Base-by-base conservation (phyloP, 257 asterid genomes). In the Pogostemon cablin region DNA sequence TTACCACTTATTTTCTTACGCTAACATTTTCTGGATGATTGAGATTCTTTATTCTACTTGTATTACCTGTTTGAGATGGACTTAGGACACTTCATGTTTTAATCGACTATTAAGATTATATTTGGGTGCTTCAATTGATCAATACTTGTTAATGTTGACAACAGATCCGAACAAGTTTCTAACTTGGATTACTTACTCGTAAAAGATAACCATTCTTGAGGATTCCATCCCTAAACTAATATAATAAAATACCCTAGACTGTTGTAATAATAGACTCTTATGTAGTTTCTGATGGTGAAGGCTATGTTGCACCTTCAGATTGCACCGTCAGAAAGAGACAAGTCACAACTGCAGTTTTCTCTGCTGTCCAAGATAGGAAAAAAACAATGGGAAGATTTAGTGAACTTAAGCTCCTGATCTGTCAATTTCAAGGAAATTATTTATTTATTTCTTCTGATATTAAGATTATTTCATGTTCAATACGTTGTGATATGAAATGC, bases 401-500 rank as follows among this genome's bases (percentile, higher is more conserved):
- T 60, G 49, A 15, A 46, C 54, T 75, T 50, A 52, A 55, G 68
- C 56, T 40, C 32, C 66, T 39, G 40, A 40, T 38, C 44, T 69
- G 12, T 68, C 65, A 20, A 62, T n/a, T n/a, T 58, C 65, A 58
- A 52, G 74, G 71, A 50, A 57, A 77, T 34, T 2, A 7, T 63
- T 55, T 68, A 46, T 56, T 56, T 58, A 39, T 50, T 66, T 61
- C 41, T 48, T 40, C 47, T 38, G 7, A 41, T n/a, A 15, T 47
- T 66, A 40, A 3, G 61, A 72, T 32, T 49, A 32, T 41, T 40
- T 12, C 64, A 50, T n/a, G 15, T 69, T 53, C 60, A 65, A 17
- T 59, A 72, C 20, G 66, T 47, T 42, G 25, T 61, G 20, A 47
- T 63, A 2, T 49, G 71, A 17, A 79, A 54, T 42, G 63, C 82